Percentiles rank a stretch among this genome's conserved stretches.
Evolutionary conservation across 2,329 filamentous ascomycete genomes (phyloP).

Genomic region (Trichoderma sp.): DNA sequence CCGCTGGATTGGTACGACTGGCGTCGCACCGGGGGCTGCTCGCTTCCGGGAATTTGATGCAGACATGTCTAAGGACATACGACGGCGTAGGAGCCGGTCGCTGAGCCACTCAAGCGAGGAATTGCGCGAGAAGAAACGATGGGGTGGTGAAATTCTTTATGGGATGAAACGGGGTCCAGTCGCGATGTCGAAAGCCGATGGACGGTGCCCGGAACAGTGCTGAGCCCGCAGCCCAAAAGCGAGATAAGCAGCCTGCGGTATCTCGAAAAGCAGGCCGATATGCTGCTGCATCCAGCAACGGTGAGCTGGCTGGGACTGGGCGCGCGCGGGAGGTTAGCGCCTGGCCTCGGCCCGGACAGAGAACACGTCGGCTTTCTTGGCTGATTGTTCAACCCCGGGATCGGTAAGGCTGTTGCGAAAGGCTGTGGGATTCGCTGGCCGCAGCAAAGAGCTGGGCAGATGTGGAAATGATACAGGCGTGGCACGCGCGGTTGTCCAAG

Average conservation of each 20-base stretch:
- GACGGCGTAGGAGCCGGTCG: conserved; percentile 7
- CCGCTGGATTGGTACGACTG: conserved; percentile 58
- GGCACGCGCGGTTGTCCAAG: background rate
- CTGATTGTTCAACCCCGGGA: background rate
- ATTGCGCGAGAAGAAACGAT: background rate
- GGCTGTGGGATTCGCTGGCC: background rate
- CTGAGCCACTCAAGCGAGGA: background rate
- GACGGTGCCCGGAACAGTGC: conserved; percentile 12
- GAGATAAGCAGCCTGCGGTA: background rate
- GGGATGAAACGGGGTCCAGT: background rate
- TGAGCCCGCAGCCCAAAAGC: conserved; percentile 13
- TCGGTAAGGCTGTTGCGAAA: background rate
- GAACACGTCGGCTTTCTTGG: conserved; percentile 5
- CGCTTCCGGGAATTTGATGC: conserved; percentile 65
- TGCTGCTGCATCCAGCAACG: background rate
- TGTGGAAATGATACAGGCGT: background rate
- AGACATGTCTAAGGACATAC: conserved; percentile 43
- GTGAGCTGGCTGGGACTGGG: background rate
- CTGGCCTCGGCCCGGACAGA: background rate
- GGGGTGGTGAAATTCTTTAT: background rate
- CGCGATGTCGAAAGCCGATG: background rate
- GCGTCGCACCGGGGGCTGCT: conserved; percentile 69
- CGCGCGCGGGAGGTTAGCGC: conserved; percentile 3
- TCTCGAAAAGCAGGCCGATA: background rate
- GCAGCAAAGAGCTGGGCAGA: background rate